Base-by-base conservation (phyloP, 2,329 filamentous ascomycete species). In the Sphaerulina musiva region DNA sequence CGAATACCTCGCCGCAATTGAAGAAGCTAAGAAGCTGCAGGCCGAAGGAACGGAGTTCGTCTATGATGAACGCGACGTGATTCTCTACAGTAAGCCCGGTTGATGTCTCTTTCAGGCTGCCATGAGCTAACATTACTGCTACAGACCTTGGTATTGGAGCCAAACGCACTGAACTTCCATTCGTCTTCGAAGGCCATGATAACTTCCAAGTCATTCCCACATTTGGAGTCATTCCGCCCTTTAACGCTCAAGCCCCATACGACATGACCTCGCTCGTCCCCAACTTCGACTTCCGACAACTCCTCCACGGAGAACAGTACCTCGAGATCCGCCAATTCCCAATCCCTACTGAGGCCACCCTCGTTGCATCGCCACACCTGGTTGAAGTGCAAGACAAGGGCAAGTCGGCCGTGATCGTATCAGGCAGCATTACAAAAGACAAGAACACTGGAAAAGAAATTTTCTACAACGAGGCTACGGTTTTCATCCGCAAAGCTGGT, bases 281-380 rank as follows among this genome's bases (percentile, higher is more conserved):
- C 71, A 95, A 97, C 79, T 98, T 96, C 79, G 89, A 83, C 38
- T 92, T 91, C 58, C 96, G 95, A 89, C 96, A 96, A 90, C 83
- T 98, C 48, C 86, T 98, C 23, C 93, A 98, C 76, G 93, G 93
- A 69, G 93, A 98, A 79, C 93, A 98, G 74, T 98, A 91, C 76
- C 88, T 98, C 60, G 93, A 98, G 75, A 81, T 98, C 68, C 84
- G 85, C 69, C 89, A 92, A 73, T 95, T 84, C 76, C 93, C 93
- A 40, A 87, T 97, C 65, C 92, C 92, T 36, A 96, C 91, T 32
- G 80, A 84, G 52, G 90, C 81, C 48, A 85, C 83, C 54, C 84
- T 95, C 47, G 72, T 87, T 64, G 89, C 86, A 54, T 82, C 84
- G 68, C 86, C 84, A 56, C 85, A 84, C 70, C 84, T 98, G 54